phyloP scores from a whole-genome alignment of 352 stramenopile species.

The Pythium aristosporum region DNA sequence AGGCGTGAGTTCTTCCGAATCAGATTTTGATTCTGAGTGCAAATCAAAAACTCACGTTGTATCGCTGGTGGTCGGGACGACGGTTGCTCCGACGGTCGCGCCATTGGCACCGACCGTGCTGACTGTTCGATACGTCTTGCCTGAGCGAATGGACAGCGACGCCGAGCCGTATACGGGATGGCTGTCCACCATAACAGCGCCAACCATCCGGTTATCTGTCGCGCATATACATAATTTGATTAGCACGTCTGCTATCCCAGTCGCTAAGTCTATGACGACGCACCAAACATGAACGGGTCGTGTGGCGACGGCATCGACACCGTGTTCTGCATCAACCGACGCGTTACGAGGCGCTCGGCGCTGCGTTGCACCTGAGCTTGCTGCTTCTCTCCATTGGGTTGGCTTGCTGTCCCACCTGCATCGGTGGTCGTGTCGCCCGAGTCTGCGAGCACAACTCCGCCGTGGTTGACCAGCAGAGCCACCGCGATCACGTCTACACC shows the following conservation, averaged over 20 bases:
- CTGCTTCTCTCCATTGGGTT: constrained; percentile 9
- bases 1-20: neutral
- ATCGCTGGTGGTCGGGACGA: constrained; percentile 43
- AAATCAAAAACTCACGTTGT: constrained; percentile 30
- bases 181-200: constrained; percentile 48
- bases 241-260: neutral
- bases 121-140: constrained; percentile 43
- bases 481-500: constrained; percentile 7
- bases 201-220: constrained; percentile 62
- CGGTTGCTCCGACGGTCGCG: constrained; percentile 34
- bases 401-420: neutral
- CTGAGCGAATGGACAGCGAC: constrained; percentile 52
- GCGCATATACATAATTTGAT: neutral
- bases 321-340: constrained; percentile 30
- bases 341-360: constrained; percentile 23
- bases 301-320: constrained; percentile 37
- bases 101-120: constrained; percentile 36
- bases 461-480: neutral
- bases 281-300: constrained; percentile 57
- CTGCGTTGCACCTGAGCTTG: constrained; percentile 18
- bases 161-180: constrained; percentile 58
- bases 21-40: neutral
- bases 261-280: constrained; percentile 5
- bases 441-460: neutral
- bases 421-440: neutral